phyloP scores from a whole-genome alignment of 2,329 filamentous ascomycete genomes.

The Penicillium sp. region DNA sequence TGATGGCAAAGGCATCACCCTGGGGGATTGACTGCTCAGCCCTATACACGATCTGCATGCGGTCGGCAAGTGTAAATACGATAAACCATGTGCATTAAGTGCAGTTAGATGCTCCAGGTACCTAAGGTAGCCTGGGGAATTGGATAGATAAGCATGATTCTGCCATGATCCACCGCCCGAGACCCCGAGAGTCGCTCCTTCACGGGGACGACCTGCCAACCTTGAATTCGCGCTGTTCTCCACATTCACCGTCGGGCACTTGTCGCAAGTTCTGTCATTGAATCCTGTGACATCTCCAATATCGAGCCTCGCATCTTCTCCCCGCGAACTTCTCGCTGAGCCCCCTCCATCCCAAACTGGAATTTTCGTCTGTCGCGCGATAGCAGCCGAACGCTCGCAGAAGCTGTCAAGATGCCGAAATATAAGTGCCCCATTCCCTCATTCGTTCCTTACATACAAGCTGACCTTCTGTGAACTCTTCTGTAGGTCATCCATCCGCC shows the following conservation, averaged over 20 bases:
- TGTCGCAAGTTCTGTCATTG: neutral
- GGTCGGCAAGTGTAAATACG: too few species aligned
- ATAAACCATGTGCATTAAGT: too few species aligned
- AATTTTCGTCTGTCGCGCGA: constrained; percentile 27
- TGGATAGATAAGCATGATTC: constrained; percentile 20
- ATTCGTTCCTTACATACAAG: constrained; percentile 10
- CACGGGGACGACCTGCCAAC: neutral
- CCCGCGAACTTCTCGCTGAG: neutral
- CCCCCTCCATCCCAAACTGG: constrained; percentile 9
- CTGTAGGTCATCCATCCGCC: constrained; percentile 56
- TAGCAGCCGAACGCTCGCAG: constrained; percentile 21
- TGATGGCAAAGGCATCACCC: too few species aligned
- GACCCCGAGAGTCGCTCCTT: neutral
- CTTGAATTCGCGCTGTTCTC: neutral
- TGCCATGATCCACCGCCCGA: constrained; percentile 10
- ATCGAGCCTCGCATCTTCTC: neutral
- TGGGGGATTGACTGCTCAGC: too few species aligned
- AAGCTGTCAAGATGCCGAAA: constrained; percentile 73
- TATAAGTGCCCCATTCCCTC: constrained; percentile 63
- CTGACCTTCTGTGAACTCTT: constrained; percentile 65
- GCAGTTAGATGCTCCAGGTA: neutral
- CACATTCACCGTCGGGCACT: neutral
- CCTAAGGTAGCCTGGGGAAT: too few species aligned
- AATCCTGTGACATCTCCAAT: neutral
- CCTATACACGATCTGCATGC: too few species aligned